Conservation (phyloP, 139 green algal species). For the Chlamydomonas asymmetrica region DNA sequence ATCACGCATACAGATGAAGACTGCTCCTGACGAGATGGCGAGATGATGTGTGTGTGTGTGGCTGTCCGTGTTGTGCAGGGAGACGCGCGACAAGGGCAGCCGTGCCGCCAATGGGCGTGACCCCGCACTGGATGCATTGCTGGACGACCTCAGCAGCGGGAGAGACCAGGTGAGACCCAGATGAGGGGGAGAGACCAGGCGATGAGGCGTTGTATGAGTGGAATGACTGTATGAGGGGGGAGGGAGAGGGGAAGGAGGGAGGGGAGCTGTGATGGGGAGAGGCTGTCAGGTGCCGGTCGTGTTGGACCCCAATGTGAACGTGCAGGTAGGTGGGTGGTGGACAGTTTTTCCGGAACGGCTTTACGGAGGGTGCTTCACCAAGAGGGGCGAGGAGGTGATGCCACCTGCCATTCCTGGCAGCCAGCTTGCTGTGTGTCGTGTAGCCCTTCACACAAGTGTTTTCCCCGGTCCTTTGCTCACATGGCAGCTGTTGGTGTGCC, state of each 20-base stretch:
- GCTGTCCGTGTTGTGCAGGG: too few relatives aligned
- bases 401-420: neutral
- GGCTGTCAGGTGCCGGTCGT: neutral
- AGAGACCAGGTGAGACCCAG: slow-evolving; percentile 49
- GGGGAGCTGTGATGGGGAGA: neutral
- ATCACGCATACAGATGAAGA: too few relatives aligned
- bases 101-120: neutral
- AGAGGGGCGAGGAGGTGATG: neutral
- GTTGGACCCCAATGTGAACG: neutral
- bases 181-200: too few relatives aligned
- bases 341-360: neutral
- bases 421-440: too few relatives aligned
- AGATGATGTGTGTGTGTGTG: too few relatives aligned
- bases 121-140: slow-evolving; percentile 36
- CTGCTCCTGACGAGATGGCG: too few relatives aligned
- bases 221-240: too few relatives aligned
- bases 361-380: neutral
- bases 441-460: too few relatives aligned
- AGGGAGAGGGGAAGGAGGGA: too few relatives aligned
- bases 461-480: too few relatives aligned
- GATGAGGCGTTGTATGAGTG: too few relatives aligned
- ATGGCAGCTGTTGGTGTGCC: too few relatives aligned
- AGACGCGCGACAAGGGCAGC: slow-evolving; percentile 22
- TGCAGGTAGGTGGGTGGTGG: neutral
- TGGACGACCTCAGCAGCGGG: slow-evolving; percentile 44